Conservation (phyloP, 495 filamentous ascomycete species). For the Staphylotrichum tortipilum region DNA sequence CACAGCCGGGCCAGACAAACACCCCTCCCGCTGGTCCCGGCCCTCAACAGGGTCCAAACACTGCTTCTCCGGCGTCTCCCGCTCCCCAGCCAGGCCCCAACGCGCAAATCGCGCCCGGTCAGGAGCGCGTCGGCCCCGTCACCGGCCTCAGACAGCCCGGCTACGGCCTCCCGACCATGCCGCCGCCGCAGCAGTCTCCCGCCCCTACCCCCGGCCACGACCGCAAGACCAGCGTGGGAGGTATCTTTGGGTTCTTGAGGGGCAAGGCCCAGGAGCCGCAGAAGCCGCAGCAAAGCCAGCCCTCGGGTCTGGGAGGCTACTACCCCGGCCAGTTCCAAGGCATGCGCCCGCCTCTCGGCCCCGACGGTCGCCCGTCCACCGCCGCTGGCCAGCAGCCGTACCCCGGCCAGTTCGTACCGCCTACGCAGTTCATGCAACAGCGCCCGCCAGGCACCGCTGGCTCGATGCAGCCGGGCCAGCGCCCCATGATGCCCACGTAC, state of each 20-base stretch:
- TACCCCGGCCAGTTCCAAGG: constrained; percentile 14
- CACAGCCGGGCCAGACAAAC: neutral
- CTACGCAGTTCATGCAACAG: constrained; percentile 3
- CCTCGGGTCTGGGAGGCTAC: constrained; percentile 1
- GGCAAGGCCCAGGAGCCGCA: constrained; percentile 7
- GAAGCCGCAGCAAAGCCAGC: constrained; percentile 3
- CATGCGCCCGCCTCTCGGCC: constrained; percentile 16
- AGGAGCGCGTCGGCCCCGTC: neutral
- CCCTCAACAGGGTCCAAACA: neutral
- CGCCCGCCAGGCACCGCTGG: constrained; percentile 4
- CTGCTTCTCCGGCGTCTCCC: neutral
- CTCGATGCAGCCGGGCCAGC: constrained; percentile 1
- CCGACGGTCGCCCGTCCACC: constrained; percentile 18
- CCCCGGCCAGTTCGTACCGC: constrained; percentile 7
- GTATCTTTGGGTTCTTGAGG: constrained; percentile 25
- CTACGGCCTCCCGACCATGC: constrained; percentile 1
- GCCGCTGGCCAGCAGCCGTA: constrained; percentile 12
- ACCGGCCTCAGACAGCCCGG: constrained; percentile 9
- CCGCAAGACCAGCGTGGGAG: constrained; percentile 16
- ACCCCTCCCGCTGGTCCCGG: neutral
- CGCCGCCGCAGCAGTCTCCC: constrained; percentile 1
- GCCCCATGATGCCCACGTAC: neutral
- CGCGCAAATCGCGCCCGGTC: neutral
- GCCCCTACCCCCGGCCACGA: constrained; percentile 6
- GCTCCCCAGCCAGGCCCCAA: neutral